phyloP scores from a whole-genome alignment of 2,329 filamentous ascomycete species.

The Colletotrichum magnum region DNA sequence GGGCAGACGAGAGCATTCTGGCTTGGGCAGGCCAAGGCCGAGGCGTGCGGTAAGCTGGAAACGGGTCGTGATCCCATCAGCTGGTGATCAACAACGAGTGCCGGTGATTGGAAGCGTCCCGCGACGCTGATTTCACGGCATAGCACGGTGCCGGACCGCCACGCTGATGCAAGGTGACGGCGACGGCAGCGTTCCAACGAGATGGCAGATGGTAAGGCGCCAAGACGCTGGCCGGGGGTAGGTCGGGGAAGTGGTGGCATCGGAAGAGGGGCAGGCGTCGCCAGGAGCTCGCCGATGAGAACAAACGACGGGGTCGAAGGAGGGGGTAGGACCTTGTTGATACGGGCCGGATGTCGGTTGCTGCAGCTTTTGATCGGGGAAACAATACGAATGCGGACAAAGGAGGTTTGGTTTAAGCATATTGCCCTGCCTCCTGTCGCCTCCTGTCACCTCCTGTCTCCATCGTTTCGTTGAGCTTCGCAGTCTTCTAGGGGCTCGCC shows the following conservation, averaged over 20 bases:
- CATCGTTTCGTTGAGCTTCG: neutral
- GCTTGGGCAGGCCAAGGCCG: constrained; percentile 7
- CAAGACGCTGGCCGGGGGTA: constrained; percentile 29
- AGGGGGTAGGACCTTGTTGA: constrained; percentile 16
- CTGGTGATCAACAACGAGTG: constrained; percentile 15
- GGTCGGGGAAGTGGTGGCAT: constrained; percentile 35
- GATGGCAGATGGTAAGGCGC: constrained; percentile 32
- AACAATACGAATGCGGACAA: constrained; percentile 28
- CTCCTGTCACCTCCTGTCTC: neutral
- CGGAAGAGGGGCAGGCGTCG: constrained; percentile 32
- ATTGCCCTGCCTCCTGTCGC: constrained; percentile 30
- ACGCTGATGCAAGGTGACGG: constrained; percentile 30
- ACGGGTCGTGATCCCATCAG: constrained; percentile 25
- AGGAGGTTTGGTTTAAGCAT: constrained; percentile 31
- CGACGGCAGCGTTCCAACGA: constrained; percentile 33
- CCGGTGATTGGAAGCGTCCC: constrained; percentile 19
- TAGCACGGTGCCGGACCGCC: constrained; percentile 28
- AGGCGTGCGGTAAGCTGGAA: constrained; percentile 7
- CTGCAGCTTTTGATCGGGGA: constrained; percentile 22
- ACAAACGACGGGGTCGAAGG: constrained; percentile 38
- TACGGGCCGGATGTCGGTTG: constrained; percentile 26
- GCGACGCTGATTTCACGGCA: constrained; percentile 14
- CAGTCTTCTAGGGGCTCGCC: neutral
- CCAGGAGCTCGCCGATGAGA: constrained; percentile 57
- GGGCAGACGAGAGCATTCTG: constrained; percentile 16